Base-by-base conservation (phyloP, 1,284 basidiomycete species). In the Cutaneotrichosporon dermatis region DNA sequence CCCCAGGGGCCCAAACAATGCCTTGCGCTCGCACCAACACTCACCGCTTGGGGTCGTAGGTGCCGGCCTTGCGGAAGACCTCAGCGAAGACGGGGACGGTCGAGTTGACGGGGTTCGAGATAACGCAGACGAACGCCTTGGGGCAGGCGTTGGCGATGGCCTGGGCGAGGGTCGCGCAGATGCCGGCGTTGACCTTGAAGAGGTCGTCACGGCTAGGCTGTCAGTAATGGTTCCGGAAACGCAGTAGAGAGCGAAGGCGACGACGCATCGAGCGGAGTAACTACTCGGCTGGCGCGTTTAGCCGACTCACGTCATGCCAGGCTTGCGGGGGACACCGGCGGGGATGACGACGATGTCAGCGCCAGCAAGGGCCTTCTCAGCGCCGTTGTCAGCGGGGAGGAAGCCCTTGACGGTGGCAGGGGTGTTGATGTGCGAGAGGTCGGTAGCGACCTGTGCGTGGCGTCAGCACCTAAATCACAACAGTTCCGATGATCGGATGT, bases 1-100 rank as follows among this genome's bases (percentile, higher is more conserved):
- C 25, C 25, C 25, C 25, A 25, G 25, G 25, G 25, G 25, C 25
- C 25, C 25, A 25, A 25, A 25, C 25, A 25, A 25, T 25, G 25
- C 33, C 45, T 9, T 25, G 33, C 11, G 34, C 46, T 40, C 39
- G 39, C 39, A 8, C 34, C 25, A n/a, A 64, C 25, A 25, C 80
- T 63, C 56, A 81, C 78, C 76, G 77, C 77, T 82, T 83, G 65
- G 93, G 91, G 83, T 99, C 87, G 82, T 91, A 98, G 65, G 91
- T 90, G 67, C 93, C 93, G 36, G 89, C 89, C 81, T 93, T 92
- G 82, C 92, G 88, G 79, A 96, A 87, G 61, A 90, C 90, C 74
- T 88, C 86, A 61, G 93, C 92, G 70, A 96, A 92, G 74, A 99
- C 96, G 74, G 96, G 96, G 58, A 99, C 96, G 69, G 95, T 98